Evolutionary conservation across 1,284 basidiomycete species (phyloP).

Genomic region (Naganishia liquefaciens): DNA sequence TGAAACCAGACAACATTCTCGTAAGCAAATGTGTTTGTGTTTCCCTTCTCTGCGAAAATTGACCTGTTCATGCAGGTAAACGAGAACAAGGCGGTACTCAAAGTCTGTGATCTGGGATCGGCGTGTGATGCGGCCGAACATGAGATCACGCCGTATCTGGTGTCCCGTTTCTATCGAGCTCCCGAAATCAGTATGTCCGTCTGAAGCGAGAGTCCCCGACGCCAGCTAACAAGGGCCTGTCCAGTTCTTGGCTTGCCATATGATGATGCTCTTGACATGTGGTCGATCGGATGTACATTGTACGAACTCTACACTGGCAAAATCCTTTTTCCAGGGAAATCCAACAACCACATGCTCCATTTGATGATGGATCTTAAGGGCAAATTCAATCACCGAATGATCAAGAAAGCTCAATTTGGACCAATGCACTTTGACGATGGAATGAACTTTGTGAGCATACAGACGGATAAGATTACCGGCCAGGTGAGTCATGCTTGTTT

Average conservation of each 20-base stretch:
- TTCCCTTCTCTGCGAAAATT: conserved; percentile 24
- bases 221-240: conserved; percentile 5
- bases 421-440: conserved; percentile 92
- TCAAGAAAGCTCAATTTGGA: conserved; percentile 90
- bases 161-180: conserved; percentile 95
- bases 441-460: conserved; percentile 63
- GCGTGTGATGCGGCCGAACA: conserved; percentile 85
- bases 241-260: conserved; percentile 92
- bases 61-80: conserved; percentile 66
- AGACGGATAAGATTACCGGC: conserved; percentile 78
- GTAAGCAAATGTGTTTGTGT: conserved; percentile 58
- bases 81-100: conserved; percentile 88
- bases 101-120: conserved; percentile 94
- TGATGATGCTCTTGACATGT: conserved; percentile 89
- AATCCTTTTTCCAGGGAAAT: conserved; percentile 93
- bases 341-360: conserved; percentile 97
- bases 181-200: conserved; percentile 88
- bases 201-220: background rate
- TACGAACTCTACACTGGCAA: conserved; percentile 99
- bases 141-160: conserved; percentile 97
- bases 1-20: conserved; percentile 95
- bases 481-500: conserved; percentile 59
- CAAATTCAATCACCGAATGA: conserved; percentile 86
- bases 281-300: conserved; percentile 96
- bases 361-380: conserved; percentile 97